phyloP scores from a whole-genome alignment of 768 basidiomycete genomes.

The Termitomyces eurrhizus region DNA sequence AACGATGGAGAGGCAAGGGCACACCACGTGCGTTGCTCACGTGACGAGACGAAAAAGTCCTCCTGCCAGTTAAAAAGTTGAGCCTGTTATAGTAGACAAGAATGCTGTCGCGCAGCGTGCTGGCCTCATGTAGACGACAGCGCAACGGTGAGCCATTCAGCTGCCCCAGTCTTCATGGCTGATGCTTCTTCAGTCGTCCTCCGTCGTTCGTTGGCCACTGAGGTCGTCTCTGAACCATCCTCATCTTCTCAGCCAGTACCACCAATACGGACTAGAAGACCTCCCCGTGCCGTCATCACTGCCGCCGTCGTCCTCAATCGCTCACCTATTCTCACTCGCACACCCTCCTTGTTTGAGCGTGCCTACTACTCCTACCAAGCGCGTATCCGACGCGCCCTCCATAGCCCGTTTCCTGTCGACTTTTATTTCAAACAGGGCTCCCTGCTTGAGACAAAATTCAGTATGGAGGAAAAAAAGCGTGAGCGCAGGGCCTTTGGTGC shows the following conservation, averaged over 20 bases:
- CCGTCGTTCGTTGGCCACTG: slow-evolving; percentile 42
- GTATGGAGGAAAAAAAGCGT: slow-evolving; percentile 65
- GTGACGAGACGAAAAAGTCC: slow-evolving; percentile 8
- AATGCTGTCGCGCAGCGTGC: slow-evolving; percentile 31
- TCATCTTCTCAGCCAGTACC: slow-evolving; percentile 16
- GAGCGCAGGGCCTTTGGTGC: slow-evolving; percentile 75
- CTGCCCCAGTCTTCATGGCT: background rate
- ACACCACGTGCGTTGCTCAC: slow-evolving; percentile 11
- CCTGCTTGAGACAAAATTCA: slow-evolving; percentile 77
- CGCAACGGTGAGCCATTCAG: slow-evolving; percentile 21
- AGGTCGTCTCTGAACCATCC: slow-evolving; percentile 24
- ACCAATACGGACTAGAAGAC: slow-evolving; percentile 14
- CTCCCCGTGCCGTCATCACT: slow-evolving; percentile 32
- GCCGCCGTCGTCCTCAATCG: slow-evolving; percentile 76
- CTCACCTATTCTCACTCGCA: slow-evolving; percentile 69
- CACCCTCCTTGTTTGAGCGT: slow-evolving; percentile 69
- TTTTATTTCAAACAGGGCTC: slow-evolving; percentile 96
- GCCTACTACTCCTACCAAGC: slow-evolving; percentile 83
- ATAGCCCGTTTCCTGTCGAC: slow-evolving; percentile 83
- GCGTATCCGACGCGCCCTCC: slow-evolving; percentile 78
- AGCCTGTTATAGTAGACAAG: background rate
- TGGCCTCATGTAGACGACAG: slow-evolving; percentile 27
- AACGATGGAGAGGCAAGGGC: background rate
- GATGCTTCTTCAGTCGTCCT: slow-evolving; percentile 13
- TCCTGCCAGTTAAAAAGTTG: slow-evolving; percentile 4